A percentile compares a stretch with the other conserved stretches of the same genome.
phyloP scores from a whole-genome alignment of 768 basidiomycete species.

The Cyclocybe cylindracea region DNA sequence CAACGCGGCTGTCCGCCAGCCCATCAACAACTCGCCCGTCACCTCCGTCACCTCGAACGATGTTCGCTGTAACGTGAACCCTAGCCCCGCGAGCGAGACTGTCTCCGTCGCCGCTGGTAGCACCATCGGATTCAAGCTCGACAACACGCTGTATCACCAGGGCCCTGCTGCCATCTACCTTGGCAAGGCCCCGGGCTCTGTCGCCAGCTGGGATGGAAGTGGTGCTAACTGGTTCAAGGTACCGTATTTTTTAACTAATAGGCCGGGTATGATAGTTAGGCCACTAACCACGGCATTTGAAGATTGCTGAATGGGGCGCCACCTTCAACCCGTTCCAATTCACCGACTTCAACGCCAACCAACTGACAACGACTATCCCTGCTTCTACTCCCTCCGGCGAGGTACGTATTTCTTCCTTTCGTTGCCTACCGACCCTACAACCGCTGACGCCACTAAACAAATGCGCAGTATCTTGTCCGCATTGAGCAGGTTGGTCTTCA shows the following conservation, averaged over 20 bases:
- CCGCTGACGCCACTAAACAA: neutral
- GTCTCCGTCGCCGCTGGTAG: conserved; percentile 39
- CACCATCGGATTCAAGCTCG: conserved; percentile 40
- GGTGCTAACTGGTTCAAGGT: conserved; percentile 57
- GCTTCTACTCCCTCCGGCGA: conserved; percentile 42
- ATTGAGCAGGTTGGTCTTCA: conserved; percentile 51
- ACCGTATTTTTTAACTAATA: neutral
- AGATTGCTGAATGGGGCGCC: conserved; percentile 44
- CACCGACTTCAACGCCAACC: conserved; percentile 26
- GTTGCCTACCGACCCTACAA: neutral
- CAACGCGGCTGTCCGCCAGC: conserved; percentile 31
- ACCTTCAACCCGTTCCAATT: conserved; percentile 40
- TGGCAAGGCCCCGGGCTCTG: conserved; percentile 45
- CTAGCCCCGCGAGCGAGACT: conserved; percentile 33
- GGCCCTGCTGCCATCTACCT: conserved; percentile 50
- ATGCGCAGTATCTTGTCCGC: conserved; percentile 41
- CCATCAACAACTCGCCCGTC: conserved; percentile 35
- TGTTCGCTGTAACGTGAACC: conserved; percentile 37
- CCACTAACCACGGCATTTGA: conserved; percentile 2
- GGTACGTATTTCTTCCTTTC: conserved; percentile 18
- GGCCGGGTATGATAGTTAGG: conserved; percentile 16
- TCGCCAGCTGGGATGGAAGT: conserved; percentile 45
- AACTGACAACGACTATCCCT: conserved; percentile 43
- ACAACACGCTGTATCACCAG: conserved; percentile 40
- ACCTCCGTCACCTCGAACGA: conserved; percentile 27